These are phyloP conservation scores for Achaetomium macrosporum DNA, from an alignment of 2,329 filamentous ascomycete species.

Conservation along the genomic window DNA sequence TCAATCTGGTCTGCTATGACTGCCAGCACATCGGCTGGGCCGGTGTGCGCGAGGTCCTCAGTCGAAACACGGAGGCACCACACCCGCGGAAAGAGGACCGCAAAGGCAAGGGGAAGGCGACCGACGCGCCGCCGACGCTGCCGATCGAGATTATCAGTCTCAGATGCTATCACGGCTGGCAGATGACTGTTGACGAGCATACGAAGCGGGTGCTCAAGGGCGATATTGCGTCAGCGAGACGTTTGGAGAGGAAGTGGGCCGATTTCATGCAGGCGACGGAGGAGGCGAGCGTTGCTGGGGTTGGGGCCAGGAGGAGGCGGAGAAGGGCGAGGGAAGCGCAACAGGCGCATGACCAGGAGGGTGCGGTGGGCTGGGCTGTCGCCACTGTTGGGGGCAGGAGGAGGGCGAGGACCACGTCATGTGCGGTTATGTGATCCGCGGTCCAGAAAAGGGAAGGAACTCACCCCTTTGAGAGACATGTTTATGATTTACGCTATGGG, in stretches of 20 bases:
- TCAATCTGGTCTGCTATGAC: conserved; percentile 81
- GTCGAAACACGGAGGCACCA: conserved; percentile 66
- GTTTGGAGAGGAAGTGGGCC: conserved; percentile 87
- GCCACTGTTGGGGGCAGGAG: conserved; percentile 45
- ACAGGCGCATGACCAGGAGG: conserved; percentile 72
- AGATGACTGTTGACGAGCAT: conserved; percentile 91
- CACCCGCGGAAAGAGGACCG: neutral
- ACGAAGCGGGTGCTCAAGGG: conserved; percentile 76
- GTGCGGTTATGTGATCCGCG: conserved; percentile 25
- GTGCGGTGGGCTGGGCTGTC: conserved; percentile 52
- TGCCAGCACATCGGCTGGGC: conserved; percentile 91
- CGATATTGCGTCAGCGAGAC: conserved; percentile 65
- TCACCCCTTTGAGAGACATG: too few relatives aligned
- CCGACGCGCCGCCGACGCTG: conserved; percentile 14
- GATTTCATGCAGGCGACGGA: conserved; percentile 91
- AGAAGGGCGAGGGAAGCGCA: conserved; percentile 77
- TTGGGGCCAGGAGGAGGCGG: conserved; percentile 62
- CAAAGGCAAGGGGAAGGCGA: neutral
- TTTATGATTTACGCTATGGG: too few relatives aligned
- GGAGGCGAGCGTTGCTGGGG: conserved; percentile 67
- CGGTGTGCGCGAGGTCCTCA: conserved; percentile 79
- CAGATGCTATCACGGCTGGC: conserved; percentile 93
- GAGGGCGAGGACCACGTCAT: conserved; percentile 25
- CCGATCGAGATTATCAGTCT: conserved; percentile 76
- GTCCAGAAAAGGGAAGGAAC: neutral